These are phyloP conservation scores for Pythium biforme DNA, from an alignment of 352 stramenopile species.

Conservation along the genomic window DNA sequence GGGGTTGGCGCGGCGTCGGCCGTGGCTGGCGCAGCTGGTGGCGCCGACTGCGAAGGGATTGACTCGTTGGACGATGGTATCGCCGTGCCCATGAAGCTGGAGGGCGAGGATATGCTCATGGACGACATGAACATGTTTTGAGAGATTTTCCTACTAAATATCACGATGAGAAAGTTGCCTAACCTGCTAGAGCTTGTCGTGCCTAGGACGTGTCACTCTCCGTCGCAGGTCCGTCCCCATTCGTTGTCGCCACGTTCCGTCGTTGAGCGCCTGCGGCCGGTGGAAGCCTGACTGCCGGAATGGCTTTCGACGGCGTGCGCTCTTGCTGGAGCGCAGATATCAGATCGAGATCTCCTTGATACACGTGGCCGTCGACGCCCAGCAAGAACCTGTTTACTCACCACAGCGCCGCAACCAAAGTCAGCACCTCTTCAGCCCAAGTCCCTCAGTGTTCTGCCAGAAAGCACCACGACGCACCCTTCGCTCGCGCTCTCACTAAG, in stretches of 20 bases:
- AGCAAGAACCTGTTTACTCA: conserved; percentile 57
- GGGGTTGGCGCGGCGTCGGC: neutral
- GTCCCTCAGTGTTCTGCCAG: neutral
- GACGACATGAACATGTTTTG: conserved; percentile 88
- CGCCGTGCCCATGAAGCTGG: conserved; percentile 77
- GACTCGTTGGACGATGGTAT: conserved; percentile 71
- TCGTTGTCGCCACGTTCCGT: conserved; percentile 17
- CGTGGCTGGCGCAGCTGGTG: conserved; percentile 22
- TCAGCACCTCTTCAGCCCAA: neutral
- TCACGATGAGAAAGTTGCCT: conserved; percentile 7
- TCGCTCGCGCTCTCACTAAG: conserved; percentile 57
- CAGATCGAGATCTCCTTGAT: conserved; percentile 70
- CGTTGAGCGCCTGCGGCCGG: conserved; percentile 37
- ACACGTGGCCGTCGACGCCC: conserved; percentile 80
- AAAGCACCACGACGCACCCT: conserved; percentile 32
- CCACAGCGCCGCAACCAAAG: conserved; percentile 9
- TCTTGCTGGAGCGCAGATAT: conserved; percentile 47
- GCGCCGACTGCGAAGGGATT: conserved; percentile 75
- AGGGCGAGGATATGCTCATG: conserved; percentile 80
- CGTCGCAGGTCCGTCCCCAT: conserved; percentile 4
- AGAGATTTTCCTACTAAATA: conserved; percentile 16
- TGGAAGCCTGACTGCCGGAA: conserved; percentile 41
- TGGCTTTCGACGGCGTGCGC: conserved; percentile 38
- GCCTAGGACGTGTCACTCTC: conserved; percentile 18
- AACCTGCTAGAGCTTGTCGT: conserved; percentile 4